Percentiles rank a stretch among this genome's conserved stretches.
phyloP scores from a whole-genome alignment of 2,329 filamentous ascomycete genomes.

The Volutella citrinella region DNA sequence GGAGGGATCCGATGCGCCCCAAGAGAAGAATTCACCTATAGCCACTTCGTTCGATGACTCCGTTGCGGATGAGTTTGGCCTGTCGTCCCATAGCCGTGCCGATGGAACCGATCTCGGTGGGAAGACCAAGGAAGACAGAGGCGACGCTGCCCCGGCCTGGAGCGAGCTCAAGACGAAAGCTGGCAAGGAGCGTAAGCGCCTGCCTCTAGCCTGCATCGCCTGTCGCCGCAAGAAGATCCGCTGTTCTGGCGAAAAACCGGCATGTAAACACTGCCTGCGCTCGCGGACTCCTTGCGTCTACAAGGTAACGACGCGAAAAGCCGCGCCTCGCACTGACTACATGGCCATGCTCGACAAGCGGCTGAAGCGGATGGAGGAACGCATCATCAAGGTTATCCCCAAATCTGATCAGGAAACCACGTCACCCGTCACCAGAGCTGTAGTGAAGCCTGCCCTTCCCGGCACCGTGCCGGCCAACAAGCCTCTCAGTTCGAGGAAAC shows the following conservation, averaged over 20 bases:
- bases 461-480: conserved; percentile 43
- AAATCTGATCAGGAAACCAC: conserved; percentile 74
- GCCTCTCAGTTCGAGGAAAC: conserved; percentile 69
- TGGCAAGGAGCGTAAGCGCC: conserved; percentile 89
- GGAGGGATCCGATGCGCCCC: conserved; percentile 45
- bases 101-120: conserved; percentile 54
- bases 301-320: conserved; percentile 93
- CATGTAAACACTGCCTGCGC: conserved; percentile 92
- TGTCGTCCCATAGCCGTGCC: conserved; percentile 42
- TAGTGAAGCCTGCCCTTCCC: conserved; percentile 76
- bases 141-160: conserved; percentile 64
- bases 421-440: conserved; percentile 68
- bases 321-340: conserved; percentile 91
- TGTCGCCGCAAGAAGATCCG: conserved; percentile 97
- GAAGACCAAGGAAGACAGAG: conserved; percentile 56
- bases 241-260: conserved; percentile 95
- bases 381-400: conserved; percentile 92
- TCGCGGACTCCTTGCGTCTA: conserved; percentile 96
- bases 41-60: conserved; percentile 51
- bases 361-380: conserved; percentile 94
- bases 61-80: conserved; percentile 57
- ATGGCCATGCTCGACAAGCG: conserved; percentile 99
- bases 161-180: conserved; percentile 86
- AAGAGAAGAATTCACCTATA: conserved; percentile 40
- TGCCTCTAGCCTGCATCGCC: conserved; percentile 92